phyloP scores from a whole-genome alignment of 2,329 filamentous ascomycete genomes.

The Colletotrichum neosansevieriae region DNA sequence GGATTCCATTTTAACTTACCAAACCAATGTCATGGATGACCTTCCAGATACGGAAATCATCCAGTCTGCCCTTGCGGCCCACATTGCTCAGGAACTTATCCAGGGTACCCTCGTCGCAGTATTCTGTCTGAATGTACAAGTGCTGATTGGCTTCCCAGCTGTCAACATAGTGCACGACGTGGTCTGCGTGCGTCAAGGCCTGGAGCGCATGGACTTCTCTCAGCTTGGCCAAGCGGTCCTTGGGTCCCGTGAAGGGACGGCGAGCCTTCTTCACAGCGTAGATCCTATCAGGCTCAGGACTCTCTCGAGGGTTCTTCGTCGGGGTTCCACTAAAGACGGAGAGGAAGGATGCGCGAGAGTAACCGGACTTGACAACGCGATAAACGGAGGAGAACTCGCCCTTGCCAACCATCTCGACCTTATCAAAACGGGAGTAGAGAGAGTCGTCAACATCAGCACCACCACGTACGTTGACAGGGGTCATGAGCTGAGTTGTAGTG shows the following conservation, averaged over 20 bases:
- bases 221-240: slow-evolving; percentile 85
- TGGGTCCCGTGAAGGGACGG: slow-evolving; percentile 80
- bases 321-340: slow-evolving; percentile 59
- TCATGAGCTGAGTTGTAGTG: slow-evolving; percentile 67
- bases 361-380: slow-evolving; percentile 69
- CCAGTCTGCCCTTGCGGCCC: slow-evolving; percentile 85
- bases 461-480: slow-evolving; percentile 76
- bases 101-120: slow-evolving; percentile 92
- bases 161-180: slow-evolving; percentile 86
- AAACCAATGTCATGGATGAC: slow-evolving; percentile 87
- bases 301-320: slow-evolving; percentile 61
- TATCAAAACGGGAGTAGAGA: slow-evolving; percentile 81
- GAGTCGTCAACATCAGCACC: slow-evolving; percentile 79
- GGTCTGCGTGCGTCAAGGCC: slow-evolving; percentile 82
- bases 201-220: slow-evolving; percentile 86
- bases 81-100: slow-evolving; percentile 86
- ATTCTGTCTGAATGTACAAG: slow-evolving; percentile 98
- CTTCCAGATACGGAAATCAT: slow-evolving; percentile 99
- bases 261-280: slow-evolving; percentile 96
- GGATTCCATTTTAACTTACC: slow-evolving; percentile 64
- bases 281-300: slow-evolving; percentile 68
- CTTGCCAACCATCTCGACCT: slow-evolving; percentile 82
- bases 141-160: slow-evolving; percentile 89
- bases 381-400: slow-evolving; percentile 97
- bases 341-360: slow-evolving; percentile 44